A percentile compares a stretch with the other conserved stretches of the same genome.
These are phyloP conservation scores for Colletotrichum endophyticum DNA, from an alignment of 2,329 filamentous ascomycete genomes.

Conservation along the genomic window DNA sequence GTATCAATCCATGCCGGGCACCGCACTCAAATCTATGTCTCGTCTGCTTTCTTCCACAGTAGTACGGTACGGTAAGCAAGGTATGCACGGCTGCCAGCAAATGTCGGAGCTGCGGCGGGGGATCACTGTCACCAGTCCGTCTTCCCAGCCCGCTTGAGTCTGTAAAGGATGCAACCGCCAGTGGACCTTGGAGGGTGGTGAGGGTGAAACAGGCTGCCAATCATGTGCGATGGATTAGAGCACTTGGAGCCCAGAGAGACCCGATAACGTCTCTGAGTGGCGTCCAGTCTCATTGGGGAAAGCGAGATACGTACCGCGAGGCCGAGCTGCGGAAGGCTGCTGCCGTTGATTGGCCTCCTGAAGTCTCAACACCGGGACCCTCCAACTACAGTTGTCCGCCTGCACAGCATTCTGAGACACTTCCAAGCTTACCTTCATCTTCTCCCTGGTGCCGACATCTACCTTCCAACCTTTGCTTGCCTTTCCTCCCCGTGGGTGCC, in stretches of 20 bases:
- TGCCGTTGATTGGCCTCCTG: background rate
- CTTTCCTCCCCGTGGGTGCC: background rate
- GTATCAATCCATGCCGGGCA: background rate
- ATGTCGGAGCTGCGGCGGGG: conserved; percentile 6
- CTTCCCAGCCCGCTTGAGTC: background rate
- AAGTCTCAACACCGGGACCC: background rate
- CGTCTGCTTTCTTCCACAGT: background rate
- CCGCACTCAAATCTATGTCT: background rate
- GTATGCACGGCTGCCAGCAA: conserved; percentile 14
- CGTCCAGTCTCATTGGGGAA: background rate
- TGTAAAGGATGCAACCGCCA: background rate
- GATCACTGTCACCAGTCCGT: background rate
- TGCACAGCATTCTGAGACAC: conserved; percentile 9
- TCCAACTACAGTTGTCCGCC: conserved; percentile 1
- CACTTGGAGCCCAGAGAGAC: background rate
- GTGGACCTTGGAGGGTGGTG: background rate
- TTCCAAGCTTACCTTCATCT: conserved; percentile 3
- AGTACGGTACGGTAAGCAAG: background rate
- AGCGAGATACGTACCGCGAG: background rate
- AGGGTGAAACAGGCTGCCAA: background rate
- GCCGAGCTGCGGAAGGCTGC: background rate
- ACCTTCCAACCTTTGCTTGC: background rate
- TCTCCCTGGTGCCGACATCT: background rate
- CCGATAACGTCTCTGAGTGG: background rate
- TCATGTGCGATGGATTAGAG: conserved; percentile 8